phyloP scores from a whole-genome alignment of 495 filamentous ascomycete genomes.

The Amorphotheca resinae region DNA sequence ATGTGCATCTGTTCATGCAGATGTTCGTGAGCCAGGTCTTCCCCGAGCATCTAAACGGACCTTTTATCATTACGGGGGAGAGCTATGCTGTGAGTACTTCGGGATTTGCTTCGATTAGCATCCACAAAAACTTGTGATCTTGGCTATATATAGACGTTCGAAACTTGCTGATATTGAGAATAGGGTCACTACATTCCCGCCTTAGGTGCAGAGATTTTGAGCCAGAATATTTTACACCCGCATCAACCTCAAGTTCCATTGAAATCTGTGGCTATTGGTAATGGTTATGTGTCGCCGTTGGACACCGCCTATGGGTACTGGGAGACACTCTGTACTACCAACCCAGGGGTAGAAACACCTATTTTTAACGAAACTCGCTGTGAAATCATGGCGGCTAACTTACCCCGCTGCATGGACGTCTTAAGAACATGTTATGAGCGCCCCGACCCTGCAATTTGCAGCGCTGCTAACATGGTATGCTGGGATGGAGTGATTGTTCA shows the following conservation, averaged over 20 bases:
- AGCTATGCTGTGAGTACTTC: slow-evolving; percentile 25
- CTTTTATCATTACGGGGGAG: slow-evolving; percentile 27
- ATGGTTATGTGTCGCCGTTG: slow-evolving; percentile 27
- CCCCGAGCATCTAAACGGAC: slow-evolving; percentile 19
- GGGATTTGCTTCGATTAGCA: too few relatives aligned
- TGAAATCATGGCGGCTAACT: slow-evolving; percentile 29
- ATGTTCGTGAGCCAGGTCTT: slow-evolving; percentile 30
- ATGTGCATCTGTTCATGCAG: slow-evolving; percentile 32
- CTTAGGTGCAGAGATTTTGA: slow-evolving; percentile 5
- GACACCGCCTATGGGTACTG: slow-evolving; percentile 29
- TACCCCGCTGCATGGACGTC: slow-evolving; percentile 31
- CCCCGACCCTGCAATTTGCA: slow-evolving; percentile 24
- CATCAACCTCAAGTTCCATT: slow-evolving; percentile 21
- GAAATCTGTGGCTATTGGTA: slow-evolving; percentile 28
- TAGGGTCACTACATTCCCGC: slow-evolving; percentile 9
- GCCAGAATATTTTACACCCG: slow-evolving; percentile 1
- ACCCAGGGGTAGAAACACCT: slow-evolving; percentile 17
- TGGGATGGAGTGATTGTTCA: neutral
- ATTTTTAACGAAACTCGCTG: slow-evolving; percentile 31
- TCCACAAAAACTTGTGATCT: neutral
- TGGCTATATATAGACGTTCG: neutral
- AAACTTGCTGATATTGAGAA: neutral
- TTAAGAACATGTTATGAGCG: slow-evolving; percentile 20
- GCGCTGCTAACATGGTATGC: slow-evolving; percentile 22
- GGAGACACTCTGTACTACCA: slow-evolving; percentile 34